These are phyloP conservation scores for Hygrophorus russula DNA, from an alignment of 768 basidiomycete genomes.

Conservation along the genomic window DNA sequence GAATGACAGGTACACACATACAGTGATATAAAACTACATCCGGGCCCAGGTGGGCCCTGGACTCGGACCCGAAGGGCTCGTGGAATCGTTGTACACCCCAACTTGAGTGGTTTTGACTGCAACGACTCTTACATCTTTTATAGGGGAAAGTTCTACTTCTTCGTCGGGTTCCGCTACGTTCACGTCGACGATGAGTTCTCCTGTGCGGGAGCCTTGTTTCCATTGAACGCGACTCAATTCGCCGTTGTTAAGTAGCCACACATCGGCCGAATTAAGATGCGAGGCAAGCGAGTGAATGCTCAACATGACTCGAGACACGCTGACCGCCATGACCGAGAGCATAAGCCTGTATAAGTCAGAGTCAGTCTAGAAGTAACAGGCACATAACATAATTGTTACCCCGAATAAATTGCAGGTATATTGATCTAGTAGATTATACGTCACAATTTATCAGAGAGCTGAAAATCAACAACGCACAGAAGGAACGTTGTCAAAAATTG, in stretches of 20 bases:
- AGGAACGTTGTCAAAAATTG: slow-evolving; percentile 20
- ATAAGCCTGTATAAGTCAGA: slow-evolving; percentile 8
- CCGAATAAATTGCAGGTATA: slow-evolving; percentile 24
- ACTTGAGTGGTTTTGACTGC: too few relatives aligned
- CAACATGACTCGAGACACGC: slow-evolving; percentile 27
- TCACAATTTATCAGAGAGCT: too few relatives aligned
- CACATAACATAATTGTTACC: slow-evolving; percentile 12
- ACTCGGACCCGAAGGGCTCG: too few relatives aligned
- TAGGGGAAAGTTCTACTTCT: slow-evolving; percentile 4
- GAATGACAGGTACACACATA: too few relatives aligned
- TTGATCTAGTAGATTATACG: slow-evolving; percentile 18
- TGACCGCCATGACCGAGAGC: slow-evolving; percentile 16
- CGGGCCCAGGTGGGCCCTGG: too few relatives aligned
- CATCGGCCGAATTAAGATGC: slow-evolving; percentile 26
- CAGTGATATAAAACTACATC: too few relatives aligned
- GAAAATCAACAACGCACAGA: slow-evolving; percentile 10
- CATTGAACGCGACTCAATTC: slow-evolving; percentile 33
- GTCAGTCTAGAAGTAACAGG: background rate
- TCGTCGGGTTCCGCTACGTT: slow-evolving; percentile 9
- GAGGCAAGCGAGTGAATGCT: slow-evolving; percentile 31
- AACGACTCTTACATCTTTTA: too few relatives aligned
- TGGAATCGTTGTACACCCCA: too few relatives aligned
- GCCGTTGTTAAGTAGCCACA: slow-evolving; percentile 32
- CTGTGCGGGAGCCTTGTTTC: slow-evolving; percentile 22
- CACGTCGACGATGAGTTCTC: slow-evolving; percentile 26